Base-by-base conservation (phyloP, 768 basidiomycete genomes). In the Tulasnella sp. region DNA sequence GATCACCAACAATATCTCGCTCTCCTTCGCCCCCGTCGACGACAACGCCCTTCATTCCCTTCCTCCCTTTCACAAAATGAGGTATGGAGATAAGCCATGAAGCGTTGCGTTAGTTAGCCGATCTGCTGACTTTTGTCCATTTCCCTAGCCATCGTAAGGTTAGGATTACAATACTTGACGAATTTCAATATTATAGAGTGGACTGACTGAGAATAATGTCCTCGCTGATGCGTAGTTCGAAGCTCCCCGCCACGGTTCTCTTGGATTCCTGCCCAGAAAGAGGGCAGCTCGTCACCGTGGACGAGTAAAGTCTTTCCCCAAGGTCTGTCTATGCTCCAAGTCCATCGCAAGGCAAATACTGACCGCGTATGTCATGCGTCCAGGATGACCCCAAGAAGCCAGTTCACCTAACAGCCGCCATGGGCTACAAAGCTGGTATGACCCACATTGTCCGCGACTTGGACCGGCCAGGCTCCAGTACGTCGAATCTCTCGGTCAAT, bases 381-480 rank as follows among this genome's bases (percentile, higher is more conserved):
- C 78, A 97, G 97, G 97, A 99, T 90, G 97, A 99, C 88, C 90
- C 96, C 86, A 98, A 96, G 89, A 97, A 97, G 85, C 95, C 94
- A 76, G 95, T 97, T 78, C 97, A 99, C 86, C 89, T 99, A 85
- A 99, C 97, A 82, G 97, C 97, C n/a, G 87, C 92, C 83, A 90
- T 99, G 91, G 97, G 97, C 81, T 99, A 98, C 92, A 99, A 99
- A 90, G 97, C 97, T 79, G 97, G 97, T 81, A 99, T 99, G 97
- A 98, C 96, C 85, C 97, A 99, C 84, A 89, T 99, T 81, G 96
- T 99, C 79, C 93, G 97, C 82, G 97, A 99, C 83, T 93, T 99
- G 81, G 97, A 99, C 87, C 94, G 97, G 83, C 97, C 97, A 72
- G 97, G 97, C 80, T 99, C 97, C 82, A 99, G 96, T 99, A 83